These are phyloP conservation scores for Fusarium sp. DNA, from an alignment of 2,329 filamentous ascomycete genomes.

Conservation along the genomic window DNA sequence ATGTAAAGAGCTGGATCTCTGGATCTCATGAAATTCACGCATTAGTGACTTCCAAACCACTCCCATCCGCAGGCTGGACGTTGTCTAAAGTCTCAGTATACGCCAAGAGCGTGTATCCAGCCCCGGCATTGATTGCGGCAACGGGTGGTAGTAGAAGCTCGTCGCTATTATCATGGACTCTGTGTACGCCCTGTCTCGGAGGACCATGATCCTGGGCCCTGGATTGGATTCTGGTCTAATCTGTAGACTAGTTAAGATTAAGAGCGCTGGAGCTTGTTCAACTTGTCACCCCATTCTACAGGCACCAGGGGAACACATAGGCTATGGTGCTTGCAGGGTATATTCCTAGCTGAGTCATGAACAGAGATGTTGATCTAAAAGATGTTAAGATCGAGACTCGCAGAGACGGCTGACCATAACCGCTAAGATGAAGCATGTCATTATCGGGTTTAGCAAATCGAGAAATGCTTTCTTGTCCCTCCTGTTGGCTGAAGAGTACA, in stretches of 20 bases:
- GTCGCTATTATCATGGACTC: conserved; percentile 11
- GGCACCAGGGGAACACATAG: conserved; percentile 20
- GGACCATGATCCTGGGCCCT: conserved; percentile 30
- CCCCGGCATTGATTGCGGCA: not conserved
- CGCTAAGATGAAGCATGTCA: conserved; percentile 6
- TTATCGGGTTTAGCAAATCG: not conserved
- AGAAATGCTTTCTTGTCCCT: conserved; percentile 12
- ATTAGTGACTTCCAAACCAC: conserved; percentile 2
- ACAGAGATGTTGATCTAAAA: conserved; percentile 15
- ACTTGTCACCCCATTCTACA: conserved; percentile 37
- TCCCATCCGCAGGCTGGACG: conserved; percentile 9
- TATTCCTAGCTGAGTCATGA: conserved; percentile 18
- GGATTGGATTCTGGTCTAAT: conserved; percentile 23
- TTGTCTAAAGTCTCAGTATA: too few species aligned
- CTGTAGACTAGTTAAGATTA: conserved; percentile 30
- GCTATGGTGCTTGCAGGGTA: conserved; percentile 9
- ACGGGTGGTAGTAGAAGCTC: not conserved
- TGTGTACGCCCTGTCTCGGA: conserved; percentile 11
- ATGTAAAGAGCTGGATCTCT: conserved; percentile 15
- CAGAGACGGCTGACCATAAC: conserved; percentile 2
- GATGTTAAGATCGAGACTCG: conserved; percentile 3
- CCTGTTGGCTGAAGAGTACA: conserved; percentile 23
- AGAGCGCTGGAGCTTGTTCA: conserved; percentile 35
- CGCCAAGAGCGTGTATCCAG: conserved; percentile 12
- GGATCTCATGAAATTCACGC: not conserved